Percentiles rank a stretch among this genome's conserved stretches.
These are phyloP conservation scores for Hysterangium stoloniferum DNA, from an alignment of 768 basidiomycete species.

Conservation along the genomic window DNA sequence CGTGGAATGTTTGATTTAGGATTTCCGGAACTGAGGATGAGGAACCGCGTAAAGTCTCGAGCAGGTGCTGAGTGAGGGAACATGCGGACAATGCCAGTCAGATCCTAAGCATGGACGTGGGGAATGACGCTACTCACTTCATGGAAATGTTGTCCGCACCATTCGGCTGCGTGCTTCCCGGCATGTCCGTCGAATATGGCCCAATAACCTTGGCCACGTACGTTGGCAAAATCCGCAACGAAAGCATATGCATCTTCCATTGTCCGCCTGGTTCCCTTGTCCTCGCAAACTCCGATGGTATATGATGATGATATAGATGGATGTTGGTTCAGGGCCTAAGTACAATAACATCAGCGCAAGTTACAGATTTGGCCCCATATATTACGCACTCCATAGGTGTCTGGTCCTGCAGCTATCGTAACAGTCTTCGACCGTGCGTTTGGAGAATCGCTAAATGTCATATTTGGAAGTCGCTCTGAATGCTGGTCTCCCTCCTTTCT, in stretches of 20 bases:
- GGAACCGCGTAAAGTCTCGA: slow-evolving; percentile 58
- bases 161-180: slow-evolving; percentile 97
- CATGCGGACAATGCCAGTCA: slow-evolving; percentile 8
- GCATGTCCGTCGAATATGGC: slow-evolving; percentile 99
- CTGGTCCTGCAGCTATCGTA: slow-evolving; percentile 62
- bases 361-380: too few species aligned
- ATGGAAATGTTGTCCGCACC: slow-evolving; percentile 96
- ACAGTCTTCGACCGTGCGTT: slow-evolving; percentile 80
- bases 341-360: background rate
- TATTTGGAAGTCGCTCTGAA: background rate
- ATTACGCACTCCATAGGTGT: slow-evolving; percentile 65
- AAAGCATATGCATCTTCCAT: slow-evolving; percentile 99
- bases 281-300: slow-evolving; percentile 72
- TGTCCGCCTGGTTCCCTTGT: slow-evolving; percentile 81
- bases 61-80: slow-evolving; percentile 41
- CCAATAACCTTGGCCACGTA: slow-evolving; percentile 96
- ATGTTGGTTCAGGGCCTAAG: slow-evolving; percentile 68
- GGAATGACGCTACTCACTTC: slow-evolving; percentile 42
- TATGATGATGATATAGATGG: slow-evolving; percentile 58
- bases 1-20: slow-evolving; percentile 90
- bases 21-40: slow-evolving; percentile 70
- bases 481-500: background rate
- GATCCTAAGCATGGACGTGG: background rate
- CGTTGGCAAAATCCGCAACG: slow-evolving; percentile 84
- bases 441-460: slow-evolving; percentile 5